Base-by-base conservation (phyloP, 2,329 filamentous ascomycete genomes). In the Apiospora saccharicola region DNA sequence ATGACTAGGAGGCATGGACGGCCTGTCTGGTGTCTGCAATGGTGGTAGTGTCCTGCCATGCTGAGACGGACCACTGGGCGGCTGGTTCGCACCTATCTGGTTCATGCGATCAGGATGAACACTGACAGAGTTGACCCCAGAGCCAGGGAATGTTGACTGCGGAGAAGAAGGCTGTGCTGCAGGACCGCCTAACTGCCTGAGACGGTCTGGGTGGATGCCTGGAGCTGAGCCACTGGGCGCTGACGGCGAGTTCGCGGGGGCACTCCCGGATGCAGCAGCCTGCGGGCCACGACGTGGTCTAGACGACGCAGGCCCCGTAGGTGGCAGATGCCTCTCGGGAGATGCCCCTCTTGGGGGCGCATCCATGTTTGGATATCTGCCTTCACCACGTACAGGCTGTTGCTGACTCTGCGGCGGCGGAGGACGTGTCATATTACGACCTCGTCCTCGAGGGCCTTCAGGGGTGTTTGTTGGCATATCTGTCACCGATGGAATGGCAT, bases 371-470 rank as follows among this genome's bases (percentile, higher is more conserved):
- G 80, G 76, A 73, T 85, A 85, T 44, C 87, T 82, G 69, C 79
- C 79, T 57, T 89, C 86, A 12, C 82, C 78, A 72, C 86, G 81
- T 64, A 78, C 74, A 67, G 84, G 82, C 26, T 34, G 34, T 5
- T 82, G 34, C 6, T 82, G 81, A 57, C 83, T 83, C 73, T 78
- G 44, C 16, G 57, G 30, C 34, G 57, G 61, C 72, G 78, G 74
- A 73, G 82, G 79, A 77, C 86, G 84, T 64, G 81, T 78, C 67
- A 81, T 80, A 75, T 82, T 85, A 73, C 82, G 83, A 72, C 85
- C 88, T 76, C 85, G 87, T 75, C 84, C 87, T 69, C 86, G 85
- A 22, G 90, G 89, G 1, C 88, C 90, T n/a, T 87, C 86, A 4
- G 89, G 89, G 53, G 87, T 80, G 53, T 37, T 30, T 46, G 82